Base-by-base conservation (phyloP, 441 rosid genomes). In the Adansonia grandidieri region DNA sequence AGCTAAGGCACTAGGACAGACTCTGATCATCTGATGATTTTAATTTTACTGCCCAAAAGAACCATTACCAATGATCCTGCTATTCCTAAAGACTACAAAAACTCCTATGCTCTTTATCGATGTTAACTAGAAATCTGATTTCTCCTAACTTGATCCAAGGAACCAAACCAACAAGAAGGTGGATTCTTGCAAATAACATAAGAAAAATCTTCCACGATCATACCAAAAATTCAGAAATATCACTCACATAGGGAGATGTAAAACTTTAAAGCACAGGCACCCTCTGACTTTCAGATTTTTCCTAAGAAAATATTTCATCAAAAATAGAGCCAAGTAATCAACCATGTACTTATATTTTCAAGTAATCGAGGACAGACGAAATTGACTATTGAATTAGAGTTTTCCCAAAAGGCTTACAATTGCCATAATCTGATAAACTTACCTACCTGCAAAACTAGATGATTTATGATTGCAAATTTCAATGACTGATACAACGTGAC, bases 381-480 rank as follows among this genome's bases (percentile, higher is more conserved):
- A 14, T 63, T 32, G 19, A 13, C 44, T 63, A 13, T 4, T 9
- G 45, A 4, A 13, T 28, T 11, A 24, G 2, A 24, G 9, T 62
- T 62, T 13, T 62, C 4, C n/a, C 66, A 11, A 62, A 22, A 2
- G 42, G 67, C 67, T 62, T 17, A 62, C 4, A 4, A 37, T 28
- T 63, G 28, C 28, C 28, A 24, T 24, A 24, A 24, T 24, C 28
- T 61, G n/a, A 61, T 24, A 61, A 61, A 10, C 42, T 6, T 28
- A 24, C 66, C 14, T 9, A 22, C 15, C 9, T 24, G 66, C 66
- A 61, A n/a, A 32, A 14, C 68, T 14, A 32, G 45, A 63, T 14
- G 45, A 32, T 63, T 10, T 13, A 6, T 63, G 19, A 9, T 28
- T 24, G 47, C 74, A 76, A 80, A 37, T 76, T 64, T 53, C n/a